phyloP scores from a whole-genome alignment of 225 moss, liverwort and hornwort genomes.

The Ulota crispa region DNA sequence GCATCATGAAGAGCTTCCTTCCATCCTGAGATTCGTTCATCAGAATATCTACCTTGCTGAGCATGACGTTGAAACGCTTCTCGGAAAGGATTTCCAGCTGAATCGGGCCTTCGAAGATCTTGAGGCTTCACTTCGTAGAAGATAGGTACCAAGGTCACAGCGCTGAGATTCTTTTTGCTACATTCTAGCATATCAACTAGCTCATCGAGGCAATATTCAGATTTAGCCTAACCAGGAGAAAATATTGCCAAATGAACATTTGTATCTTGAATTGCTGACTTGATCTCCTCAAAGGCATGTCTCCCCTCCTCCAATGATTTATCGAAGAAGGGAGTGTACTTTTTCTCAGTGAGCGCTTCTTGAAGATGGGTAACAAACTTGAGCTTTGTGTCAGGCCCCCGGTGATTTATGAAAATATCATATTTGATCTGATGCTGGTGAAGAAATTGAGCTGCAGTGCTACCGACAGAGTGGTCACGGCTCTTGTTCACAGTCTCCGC shows the following conservation, averaged over 20 bases:
- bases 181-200: conserved; percentile 29
- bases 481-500: no score
- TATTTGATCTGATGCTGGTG: not conserved
- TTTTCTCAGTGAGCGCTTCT: not conserved
- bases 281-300: not conserved
- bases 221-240: conserved; percentile 25
- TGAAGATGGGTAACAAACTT: conserved; percentile 18
- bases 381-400: conserved; percentile 17
- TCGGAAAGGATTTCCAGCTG: not conserved
- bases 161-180: not conserved
- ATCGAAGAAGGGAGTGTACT: conserved; percentile 19
- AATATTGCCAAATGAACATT: conserved; percentile 29
- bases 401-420: conserved; percentile 39
- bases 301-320: conserved; percentile 1
- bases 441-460: not conserved
- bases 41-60: not conserved
- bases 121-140: conserved; percentile 26
- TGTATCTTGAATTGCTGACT: not conserved
- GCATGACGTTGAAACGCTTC: conserved; percentile 8
- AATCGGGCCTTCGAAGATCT: conserved; percentile 10
- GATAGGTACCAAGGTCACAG: conserved; percentile 29
- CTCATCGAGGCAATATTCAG: conserved; percentile 28
- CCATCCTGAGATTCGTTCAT: not conserved
- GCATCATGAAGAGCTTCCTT: conserved; percentile 30
- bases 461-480: not conserved